phyloP scores from a whole-genome alignment of 1,284 basidiomycete species.

The Puccinia horiana region DNA sequence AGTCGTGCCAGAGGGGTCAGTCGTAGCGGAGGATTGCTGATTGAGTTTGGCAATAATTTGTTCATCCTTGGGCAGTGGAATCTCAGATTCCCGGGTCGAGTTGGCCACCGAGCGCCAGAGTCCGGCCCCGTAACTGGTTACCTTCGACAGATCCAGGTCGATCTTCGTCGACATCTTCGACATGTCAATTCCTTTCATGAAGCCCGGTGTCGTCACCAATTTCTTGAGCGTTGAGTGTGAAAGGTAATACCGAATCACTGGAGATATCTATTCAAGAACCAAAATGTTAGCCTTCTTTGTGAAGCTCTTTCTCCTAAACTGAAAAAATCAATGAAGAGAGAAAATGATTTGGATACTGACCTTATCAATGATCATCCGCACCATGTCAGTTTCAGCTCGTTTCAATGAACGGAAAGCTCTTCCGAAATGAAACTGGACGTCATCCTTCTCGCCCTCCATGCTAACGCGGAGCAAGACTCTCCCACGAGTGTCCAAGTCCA shows the following conservation, averaged over 20 bases:
- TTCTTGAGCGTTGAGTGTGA: slow-evolving; percentile 70
- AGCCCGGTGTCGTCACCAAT: slow-evolving; percentile 53
- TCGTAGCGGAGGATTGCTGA: neutral
- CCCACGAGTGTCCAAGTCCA: slow-evolving; percentile 84
- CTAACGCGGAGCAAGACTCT: slow-evolving; percentile 83
- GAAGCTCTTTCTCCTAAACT: neutral
- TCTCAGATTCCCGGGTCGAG: slow-evolving; percentile 52
- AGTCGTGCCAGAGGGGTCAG: neutral
- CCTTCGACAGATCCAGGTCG: slow-evolving; percentile 55
- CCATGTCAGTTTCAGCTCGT: slow-evolving; percentile 92
- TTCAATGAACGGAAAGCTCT: slow-evolving; percentile 92
- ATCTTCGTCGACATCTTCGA: slow-evolving; percentile 54
- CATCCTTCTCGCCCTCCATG: slow-evolving; percentile 98
- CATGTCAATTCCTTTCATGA: slow-evolving; percentile 49
- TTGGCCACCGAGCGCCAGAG: slow-evolving; percentile 48
- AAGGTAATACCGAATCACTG: slow-evolving; percentile 85
- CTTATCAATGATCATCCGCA: slow-evolving; percentile 95
- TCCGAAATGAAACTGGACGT: slow-evolving; percentile 96
- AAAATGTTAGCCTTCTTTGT: neutral
- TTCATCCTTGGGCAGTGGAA: slow-evolving; percentile 53
- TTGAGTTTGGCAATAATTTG: slow-evolving; percentile 27
- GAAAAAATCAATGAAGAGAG: too few relatives aligned
- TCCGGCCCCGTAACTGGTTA: slow-evolving; percentile 51
- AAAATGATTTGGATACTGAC: slow-evolving; percentile 62
- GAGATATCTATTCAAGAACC: slow-evolving; percentile 72